These are phyloP conservation scores for Phialophora expanda DNA, from an alignment of 2,329 filamentous ascomycete genomes.

Conservation along the genomic window DNA sequence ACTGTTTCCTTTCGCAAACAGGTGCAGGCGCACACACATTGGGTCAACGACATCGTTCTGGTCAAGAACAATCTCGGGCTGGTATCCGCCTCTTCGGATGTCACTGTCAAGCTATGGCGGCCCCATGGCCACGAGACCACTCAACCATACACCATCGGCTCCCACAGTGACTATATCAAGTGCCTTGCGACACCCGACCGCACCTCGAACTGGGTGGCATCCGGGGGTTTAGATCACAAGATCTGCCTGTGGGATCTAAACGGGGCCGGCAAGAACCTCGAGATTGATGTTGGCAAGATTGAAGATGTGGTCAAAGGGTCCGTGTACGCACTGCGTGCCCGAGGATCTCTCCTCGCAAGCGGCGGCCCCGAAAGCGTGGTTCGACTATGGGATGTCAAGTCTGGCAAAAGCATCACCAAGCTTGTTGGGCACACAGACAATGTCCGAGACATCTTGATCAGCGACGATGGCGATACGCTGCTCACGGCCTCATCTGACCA, in stretches of 20 bases:
- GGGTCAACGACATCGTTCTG: constrained; percentile 91
- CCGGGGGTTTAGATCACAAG: constrained; percentile 88
- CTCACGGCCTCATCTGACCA: constrained; percentile 95
- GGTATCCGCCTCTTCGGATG: constrained; percentile 90
- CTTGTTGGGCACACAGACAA: constrained; percentile 97
- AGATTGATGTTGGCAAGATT: constrained; percentile 73
- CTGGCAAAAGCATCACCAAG: constrained; percentile 89
- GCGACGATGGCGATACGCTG: constrained; percentile 84
- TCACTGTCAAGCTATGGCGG: constrained; percentile 91
- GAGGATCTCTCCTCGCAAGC: constrained; percentile 80
- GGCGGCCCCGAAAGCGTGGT: constrained; percentile 94
- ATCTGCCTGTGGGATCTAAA: constrained; percentile 93
- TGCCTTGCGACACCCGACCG: constrained; percentile 79
- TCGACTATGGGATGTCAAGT: constrained; percentile 86
- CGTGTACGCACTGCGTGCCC: constrained; percentile 85
- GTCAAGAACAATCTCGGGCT: constrained; percentile 78
- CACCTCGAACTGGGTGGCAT: constrained; percentile 83
- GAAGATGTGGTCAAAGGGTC: constrained; percentile 91
- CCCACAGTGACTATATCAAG: constrained; percentile 96
- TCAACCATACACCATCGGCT: constrained; percentile 75
- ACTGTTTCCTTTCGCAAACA: constrained; percentile 64
- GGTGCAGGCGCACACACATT: constrained; percentile 86
- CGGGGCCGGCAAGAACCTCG: constrained; percentile 81
- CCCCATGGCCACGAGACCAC: constrained; percentile 67
- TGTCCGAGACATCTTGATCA: constrained; percentile 87